Evolutionary conservation across 495 filamentous ascomycete species (phyloP).

Genomic region (Gamarada debralockiae): DNA sequence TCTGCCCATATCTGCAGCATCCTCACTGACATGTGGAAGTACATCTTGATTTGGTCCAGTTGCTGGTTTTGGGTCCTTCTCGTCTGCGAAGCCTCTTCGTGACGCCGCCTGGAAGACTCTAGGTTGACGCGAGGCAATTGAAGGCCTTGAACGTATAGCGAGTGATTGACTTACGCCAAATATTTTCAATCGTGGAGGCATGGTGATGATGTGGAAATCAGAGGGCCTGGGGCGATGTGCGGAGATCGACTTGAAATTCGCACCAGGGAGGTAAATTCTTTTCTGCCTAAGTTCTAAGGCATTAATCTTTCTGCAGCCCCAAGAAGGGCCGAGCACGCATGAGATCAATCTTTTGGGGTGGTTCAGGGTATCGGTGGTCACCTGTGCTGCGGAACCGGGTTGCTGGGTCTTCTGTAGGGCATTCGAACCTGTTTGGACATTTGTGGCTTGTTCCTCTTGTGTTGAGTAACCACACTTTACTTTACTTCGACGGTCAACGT

Average conservation of each 20-base stretch:
- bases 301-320: too few species aligned
- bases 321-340: too few species aligned
- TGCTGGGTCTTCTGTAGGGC: constrained; percentile 1
- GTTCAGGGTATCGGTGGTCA: neutral
- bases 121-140: constrained; percentile 20
- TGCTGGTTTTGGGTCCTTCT: constrained; percentile 35
- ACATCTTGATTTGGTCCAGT: constrained; percentile 48
- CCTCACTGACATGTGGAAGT: constrained; percentile 60
- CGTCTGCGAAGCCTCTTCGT: constrained; percentile 29
- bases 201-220: constrained; percentile 25
- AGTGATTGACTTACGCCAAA: constrained; percentile 40
- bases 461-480: too few species aligned
- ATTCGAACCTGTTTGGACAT: too few species aligned
- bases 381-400: neutral
- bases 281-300: neutral
- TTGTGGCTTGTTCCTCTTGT: too few species aligned
- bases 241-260: constrained; percentile 1
- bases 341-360: constrained; percentile 3
- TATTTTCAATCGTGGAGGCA: constrained; percentile 48
- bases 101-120: constrained; percentile 13
- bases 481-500: too few species aligned
- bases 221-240: too few species aligned
- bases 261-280: neutral
- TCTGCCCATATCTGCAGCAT: constrained; percentile 53
- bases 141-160: constrained; percentile 36